Conservation (phyloP, 2,329 filamentous ascomycete genomes). For the Phialocephala subalpina region DNA sequence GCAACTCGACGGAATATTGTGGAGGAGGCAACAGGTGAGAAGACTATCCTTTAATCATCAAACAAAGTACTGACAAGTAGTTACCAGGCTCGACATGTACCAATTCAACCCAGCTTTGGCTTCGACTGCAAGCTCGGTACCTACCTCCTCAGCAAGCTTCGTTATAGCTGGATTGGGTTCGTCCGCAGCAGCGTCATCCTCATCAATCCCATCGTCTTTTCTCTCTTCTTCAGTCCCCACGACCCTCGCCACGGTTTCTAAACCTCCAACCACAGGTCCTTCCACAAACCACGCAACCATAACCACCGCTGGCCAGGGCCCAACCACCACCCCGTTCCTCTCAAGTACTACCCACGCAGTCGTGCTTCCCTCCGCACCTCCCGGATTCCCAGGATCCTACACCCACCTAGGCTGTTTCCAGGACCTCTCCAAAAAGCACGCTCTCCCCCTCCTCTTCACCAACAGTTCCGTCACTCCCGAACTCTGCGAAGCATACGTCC, state of each 20-base stretch:
- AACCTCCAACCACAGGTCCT: not conserved
- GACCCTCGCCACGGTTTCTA: no score
- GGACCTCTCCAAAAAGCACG: constrained; percentile 11
- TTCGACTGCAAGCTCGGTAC: not conserved
- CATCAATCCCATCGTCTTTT: not conserved
- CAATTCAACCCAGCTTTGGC: not conserved
- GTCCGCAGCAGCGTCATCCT: not conserved
- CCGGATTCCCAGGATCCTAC: not conserved
- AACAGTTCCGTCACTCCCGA: constrained; percentile 14
- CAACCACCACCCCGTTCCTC: not conserved
- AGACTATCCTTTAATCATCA: not conserved
- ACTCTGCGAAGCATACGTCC: constrained; percentile 13
- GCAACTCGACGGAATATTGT: constrained; percentile 1
- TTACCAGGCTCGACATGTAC: constrained; percentile 7
- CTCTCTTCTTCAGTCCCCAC: no score
- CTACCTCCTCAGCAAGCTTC: not conserved
- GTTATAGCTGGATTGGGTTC: not conserved
- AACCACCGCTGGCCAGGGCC: not conserved
- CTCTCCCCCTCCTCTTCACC: constrained; percentile 16
- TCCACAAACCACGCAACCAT: not conserved
- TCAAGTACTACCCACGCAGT: not conserved
- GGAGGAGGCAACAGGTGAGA: not conserved
- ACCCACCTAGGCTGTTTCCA: constrained; percentile 6
- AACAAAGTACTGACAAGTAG: not conserved
- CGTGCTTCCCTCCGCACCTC: not conserved